These are phyloP conservation scores for Hibiscus trionum DNA, from an alignment of 345 rosid species.

Conservation along the genomic window DNA sequence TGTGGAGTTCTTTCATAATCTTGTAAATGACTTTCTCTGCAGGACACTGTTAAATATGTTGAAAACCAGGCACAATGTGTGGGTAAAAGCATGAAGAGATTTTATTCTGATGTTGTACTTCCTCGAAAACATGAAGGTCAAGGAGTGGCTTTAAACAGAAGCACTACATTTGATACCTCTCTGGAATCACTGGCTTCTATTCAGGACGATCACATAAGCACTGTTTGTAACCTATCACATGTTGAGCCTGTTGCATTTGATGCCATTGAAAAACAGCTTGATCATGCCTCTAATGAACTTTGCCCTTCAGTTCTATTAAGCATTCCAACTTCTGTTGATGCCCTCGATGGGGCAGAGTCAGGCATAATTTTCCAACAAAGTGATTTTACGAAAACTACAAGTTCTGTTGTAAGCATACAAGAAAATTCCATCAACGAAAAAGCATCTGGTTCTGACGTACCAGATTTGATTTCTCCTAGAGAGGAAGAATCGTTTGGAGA, in stretches of 20 bases:
- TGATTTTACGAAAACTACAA: conserved; percentile 11
- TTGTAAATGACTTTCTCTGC: conserved; percentile 14
- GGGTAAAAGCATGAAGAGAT: conserved; percentile 33
- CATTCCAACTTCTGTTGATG: conserved; percentile 7
- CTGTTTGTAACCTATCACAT: conserved; percentile 9
- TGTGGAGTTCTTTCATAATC: background rate
- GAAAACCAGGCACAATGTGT: conserved; percentile 33
- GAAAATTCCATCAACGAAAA: conserved; percentile 23
- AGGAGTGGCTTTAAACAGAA: conserved; percentile 16
- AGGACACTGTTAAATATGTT: conserved; percentile 40
- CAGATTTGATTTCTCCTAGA: conserved; percentile 11
- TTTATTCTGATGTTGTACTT: conserved; percentile 34
- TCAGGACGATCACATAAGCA: conserved; percentile 12
- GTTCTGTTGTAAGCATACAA: conserved; percentile 14
- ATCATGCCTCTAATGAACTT: conserved; percentile 2
- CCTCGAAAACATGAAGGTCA: conserved; percentile 26
- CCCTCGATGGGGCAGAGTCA: conserved; percentile 12
- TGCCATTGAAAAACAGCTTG: conserved; percentile 4
- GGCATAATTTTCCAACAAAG: conserved; percentile 12
- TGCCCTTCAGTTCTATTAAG: background rate
- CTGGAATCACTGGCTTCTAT: conserved; percentile 15
- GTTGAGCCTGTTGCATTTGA: conserved; percentile 6
- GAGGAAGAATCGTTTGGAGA: conserved; percentile 14
- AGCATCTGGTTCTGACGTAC: conserved; percentile 9
- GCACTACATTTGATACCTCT: conserved; percentile 7